A percentile compares a stretch with the other conserved stretches of the same genome.
These are phyloP conservation scores for Malassezia caprae DNA, from an alignment of 1,284 basidiomycete species.

Conservation along the genomic window DNA sequence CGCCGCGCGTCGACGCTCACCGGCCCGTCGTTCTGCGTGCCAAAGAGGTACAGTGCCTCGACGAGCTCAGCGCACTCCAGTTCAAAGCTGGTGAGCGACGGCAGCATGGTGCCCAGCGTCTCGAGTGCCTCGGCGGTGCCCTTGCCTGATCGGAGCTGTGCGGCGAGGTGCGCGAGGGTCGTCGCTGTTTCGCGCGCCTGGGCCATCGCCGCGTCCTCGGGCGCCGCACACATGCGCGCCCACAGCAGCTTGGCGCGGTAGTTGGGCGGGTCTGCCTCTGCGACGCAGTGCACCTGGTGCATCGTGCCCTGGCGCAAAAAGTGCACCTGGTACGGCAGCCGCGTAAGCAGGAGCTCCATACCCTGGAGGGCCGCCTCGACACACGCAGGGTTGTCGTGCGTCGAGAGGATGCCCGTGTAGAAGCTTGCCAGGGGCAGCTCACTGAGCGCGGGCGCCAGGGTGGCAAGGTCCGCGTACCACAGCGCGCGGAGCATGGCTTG, in stretches of 20 bases:
- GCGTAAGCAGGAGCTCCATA: constrained; percentile 40
- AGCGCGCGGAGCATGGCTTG: constrained; percentile 40
- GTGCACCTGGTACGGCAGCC: constrained; percentile 36
- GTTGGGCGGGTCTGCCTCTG: constrained; percentile 22
- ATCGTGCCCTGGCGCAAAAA: constrained; percentile 42
- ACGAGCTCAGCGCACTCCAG: constrained; percentile 84
- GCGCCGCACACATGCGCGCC: constrained; percentile 30
- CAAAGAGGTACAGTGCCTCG: constrained; percentile 71
- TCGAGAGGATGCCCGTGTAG: constrained; percentile 36
- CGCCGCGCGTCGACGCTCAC: background rate
- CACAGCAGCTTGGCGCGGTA: constrained; percentile 32
- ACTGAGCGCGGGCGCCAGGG: constrained; percentile 28
- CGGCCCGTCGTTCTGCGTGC: constrained; percentile 53
- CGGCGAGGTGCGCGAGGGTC: constrained; percentile 50
- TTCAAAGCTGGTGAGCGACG: constrained; percentile 74
- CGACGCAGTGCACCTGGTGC: constrained; percentile 43
- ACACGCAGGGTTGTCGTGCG: constrained; percentile 28
- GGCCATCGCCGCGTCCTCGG: background rate
- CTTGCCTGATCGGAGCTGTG: constrained; percentile 17
- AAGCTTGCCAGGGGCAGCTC: constrained; percentile 44
- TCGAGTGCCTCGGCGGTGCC: constrained; percentile 54
- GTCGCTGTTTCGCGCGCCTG: background rate
- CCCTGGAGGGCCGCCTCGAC: constrained; percentile 41
- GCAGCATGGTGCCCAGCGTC: constrained; percentile 68
- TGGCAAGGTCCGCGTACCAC: constrained; percentile 35